Base-by-base conservation (phyloP, 2,329 filamentous ascomycete species). In the Cercospora zeae-maydis region DNA sequence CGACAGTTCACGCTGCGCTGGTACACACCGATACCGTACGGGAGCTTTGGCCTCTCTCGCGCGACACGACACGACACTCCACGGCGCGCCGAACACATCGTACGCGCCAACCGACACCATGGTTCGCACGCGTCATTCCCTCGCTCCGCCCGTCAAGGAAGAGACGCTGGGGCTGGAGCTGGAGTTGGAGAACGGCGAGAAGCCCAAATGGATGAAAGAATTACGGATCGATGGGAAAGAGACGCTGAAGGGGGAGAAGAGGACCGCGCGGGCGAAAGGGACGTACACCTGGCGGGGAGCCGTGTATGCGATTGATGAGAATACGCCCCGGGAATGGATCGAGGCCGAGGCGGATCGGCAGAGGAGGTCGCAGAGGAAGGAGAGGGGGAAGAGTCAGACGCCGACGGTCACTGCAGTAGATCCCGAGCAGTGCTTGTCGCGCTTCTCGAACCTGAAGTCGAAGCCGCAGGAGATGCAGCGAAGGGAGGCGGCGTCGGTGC, bases 251-350 rank as follows among this genome's bases (percentile, higher is more conserved):
- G 66, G 62, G 42, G 59, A 59, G 24, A 64, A 63, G 58, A 52
- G 47, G 36, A 51, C 58, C 4, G 36, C 57, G 24, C 31, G 27
- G 13, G 30, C 45, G 0, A 21, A 52, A 42, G 51, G 39, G 13
- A 57, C 61, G 1, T 68, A 68, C 53, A 42, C 58, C 42, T 68
- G 66, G 66, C 55, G 61, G n/a, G 66, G 66, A 52, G 56, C 56
- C 13, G 61, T 56, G 21, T 68, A 68, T 45, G 63, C 47, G 30
- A 63, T 67, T 33, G 65, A 65, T 33, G 60, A 58, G 37, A 62
- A 68, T 51, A 68, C 66, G 10, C 66, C 66, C 3, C 52, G 59
- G 30, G 66, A 67, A 54, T 68, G 66, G 66, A 65, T 68, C 37
- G 59, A 65, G 8, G 47, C 59, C 8, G 61, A 68, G n/a, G 52